Evolutionary conservation across 306 rosid species (phyloP).

Genomic region (Ceratonia siliqua): DNA sequence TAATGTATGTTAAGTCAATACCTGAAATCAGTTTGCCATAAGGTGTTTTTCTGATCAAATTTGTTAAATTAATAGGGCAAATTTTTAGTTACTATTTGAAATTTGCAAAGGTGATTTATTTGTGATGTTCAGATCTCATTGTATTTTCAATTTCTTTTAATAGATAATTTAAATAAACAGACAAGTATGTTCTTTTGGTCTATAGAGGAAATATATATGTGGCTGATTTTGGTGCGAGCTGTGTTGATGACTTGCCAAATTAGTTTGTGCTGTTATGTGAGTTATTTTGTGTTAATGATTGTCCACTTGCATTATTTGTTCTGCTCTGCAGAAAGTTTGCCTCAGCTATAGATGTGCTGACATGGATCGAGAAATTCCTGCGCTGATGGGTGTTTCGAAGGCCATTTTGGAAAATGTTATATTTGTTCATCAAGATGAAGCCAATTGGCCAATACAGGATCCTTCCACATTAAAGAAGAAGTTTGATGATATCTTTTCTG

Average conservation of each 20-base stretch:
- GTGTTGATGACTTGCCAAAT: not conserved
- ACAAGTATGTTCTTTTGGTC: not conserved
- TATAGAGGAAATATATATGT: not conserved
- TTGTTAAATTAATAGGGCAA: not conserved
- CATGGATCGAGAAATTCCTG: conserved; percentile 89
- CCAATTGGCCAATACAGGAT: conserved; percentile 99
- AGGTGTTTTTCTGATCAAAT: not conserved
- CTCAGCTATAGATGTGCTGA: conserved; percentile 97
- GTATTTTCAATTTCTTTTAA: too few relatives aligned
- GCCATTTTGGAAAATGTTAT: conserved; percentile 91
- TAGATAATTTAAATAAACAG: too few relatives aligned
- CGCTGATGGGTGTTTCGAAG: conserved; percentile 97
- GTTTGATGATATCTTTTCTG: conserved; percentile 94
- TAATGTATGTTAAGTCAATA: not conserved
- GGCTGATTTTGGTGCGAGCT: not conserved
- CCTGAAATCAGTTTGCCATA: not conserved
- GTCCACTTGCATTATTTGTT: conserved; percentile 7
- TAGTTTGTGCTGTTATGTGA: not conserved
- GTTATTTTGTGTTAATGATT: not conserved
- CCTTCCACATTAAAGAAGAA: conserved; percentile 92
- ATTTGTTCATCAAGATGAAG: conserved; percentile 97
- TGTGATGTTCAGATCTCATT: too few relatives aligned
- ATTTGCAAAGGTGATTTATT: too few relatives aligned
- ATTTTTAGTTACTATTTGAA: not conserved
- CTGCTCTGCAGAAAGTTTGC: conserved; percentile 70